These are phyloP conservation scores for Dendrocalamus sinicus DNA, from an alignment of 176 grass and related monocot species.

Conservation along the genomic window DNA sequence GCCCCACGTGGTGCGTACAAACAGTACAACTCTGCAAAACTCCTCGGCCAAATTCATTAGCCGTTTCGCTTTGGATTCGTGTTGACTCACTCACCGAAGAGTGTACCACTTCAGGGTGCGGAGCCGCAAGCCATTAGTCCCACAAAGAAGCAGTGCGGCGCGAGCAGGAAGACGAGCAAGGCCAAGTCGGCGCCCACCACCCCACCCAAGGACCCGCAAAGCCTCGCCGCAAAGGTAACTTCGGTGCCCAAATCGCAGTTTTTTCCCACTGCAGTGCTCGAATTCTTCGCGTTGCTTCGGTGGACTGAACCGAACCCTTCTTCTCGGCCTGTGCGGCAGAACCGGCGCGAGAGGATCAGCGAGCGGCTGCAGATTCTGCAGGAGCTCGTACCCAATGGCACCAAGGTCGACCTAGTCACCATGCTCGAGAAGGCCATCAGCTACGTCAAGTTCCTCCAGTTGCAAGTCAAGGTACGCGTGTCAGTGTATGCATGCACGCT, in stretches of 20 bases:
- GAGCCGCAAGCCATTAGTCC: slow-evolving; percentile 37
- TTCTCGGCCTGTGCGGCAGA: slow-evolving; percentile 44
- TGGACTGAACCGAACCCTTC: slow-evolving; percentile 1
- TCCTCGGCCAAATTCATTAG: neutral
- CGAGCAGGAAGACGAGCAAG: slow-evolving; percentile 60
- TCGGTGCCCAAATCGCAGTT: neutral
- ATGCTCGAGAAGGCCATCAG: slow-evolving; percentile 96
- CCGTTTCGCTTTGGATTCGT: neutral
- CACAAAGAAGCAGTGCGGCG: slow-evolving; percentile 70
- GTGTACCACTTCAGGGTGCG: slow-evolving; percentile 23
- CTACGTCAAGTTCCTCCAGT: slow-evolving; percentile 95
- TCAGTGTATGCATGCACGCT: neutral
- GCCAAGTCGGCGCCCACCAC: slow-evolving; percentile 40
- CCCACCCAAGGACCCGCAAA: slow-evolving; percentile 51
- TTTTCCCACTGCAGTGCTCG: neutral
- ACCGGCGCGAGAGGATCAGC: slow-evolving; percentile 82
- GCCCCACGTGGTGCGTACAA: slow-evolving; percentile 35
- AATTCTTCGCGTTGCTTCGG: neutral
- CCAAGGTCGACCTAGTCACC: slow-evolving; percentile 86
- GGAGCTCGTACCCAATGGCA: slow-evolving; percentile 93
- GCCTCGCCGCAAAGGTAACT: slow-evolving; percentile 57
- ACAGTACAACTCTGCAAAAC: neutral
- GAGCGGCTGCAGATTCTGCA: slow-evolving; percentile 80
- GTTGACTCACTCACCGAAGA: neutral
- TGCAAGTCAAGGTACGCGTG: slow-evolving; percentile 80